A percentile compares a stretch with the other conserved stretches of the same genome.
These are phyloP conservation scores for Citrullus mucosospermus DNA, from an alignment of 306 rosid genomes.

Conservation along the genomic window DNA sequence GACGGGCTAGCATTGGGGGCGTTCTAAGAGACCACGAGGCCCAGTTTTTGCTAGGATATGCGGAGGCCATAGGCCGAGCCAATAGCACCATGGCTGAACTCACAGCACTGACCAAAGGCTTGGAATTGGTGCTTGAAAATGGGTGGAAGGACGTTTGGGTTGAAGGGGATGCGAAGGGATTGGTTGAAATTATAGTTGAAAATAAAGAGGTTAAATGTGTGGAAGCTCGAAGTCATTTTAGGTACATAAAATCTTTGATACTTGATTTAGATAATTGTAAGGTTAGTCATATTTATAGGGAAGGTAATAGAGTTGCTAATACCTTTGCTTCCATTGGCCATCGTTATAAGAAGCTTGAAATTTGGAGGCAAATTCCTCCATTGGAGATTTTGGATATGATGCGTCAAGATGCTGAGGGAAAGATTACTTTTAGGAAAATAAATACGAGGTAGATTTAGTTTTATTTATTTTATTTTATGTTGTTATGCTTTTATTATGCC, in stretches of 20 bases:
- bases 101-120: slow-evolving; percentile 41
- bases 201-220: slow-evolving; percentile 31
- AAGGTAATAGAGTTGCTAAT: slow-evolving; percentile 63
- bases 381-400: slow-evolving; percentile 28
- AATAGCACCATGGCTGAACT: slow-evolving; percentile 53
- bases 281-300: slow-evolving; percentile 47
- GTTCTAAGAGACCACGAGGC: slow-evolving; percentile 52
- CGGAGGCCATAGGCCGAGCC: slow-evolving; percentile 52
- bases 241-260: slow-evolving; percentile 30
- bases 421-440: slow-evolving; percentile 37
- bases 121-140: slow-evolving; percentile 52
- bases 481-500: not conserved
- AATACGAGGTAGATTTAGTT: not conserved
- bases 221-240: slow-evolving; percentile 32
- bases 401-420: slow-evolving; percentile 62
- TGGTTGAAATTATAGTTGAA: slow-evolving; percentile 39
- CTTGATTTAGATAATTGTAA: slow-evolving; percentile 23
- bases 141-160: slow-evolving; percentile 69
- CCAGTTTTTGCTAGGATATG: slow-evolving; percentile 57
- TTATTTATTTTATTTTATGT: not conserved
- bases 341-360: slow-evolving; percentile 24
- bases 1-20: slow-evolving; percentile 60
- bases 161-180: slow-evolving; percentile 56
- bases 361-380: slow-evolving; percentile 47
- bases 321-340: slow-evolving; percentile 60